Percentiles rank a stretch among this genome's conserved stretches.
Conservation (phyloP, 768 basidiomycete genomes). For the Boletellus ananas region DNA sequence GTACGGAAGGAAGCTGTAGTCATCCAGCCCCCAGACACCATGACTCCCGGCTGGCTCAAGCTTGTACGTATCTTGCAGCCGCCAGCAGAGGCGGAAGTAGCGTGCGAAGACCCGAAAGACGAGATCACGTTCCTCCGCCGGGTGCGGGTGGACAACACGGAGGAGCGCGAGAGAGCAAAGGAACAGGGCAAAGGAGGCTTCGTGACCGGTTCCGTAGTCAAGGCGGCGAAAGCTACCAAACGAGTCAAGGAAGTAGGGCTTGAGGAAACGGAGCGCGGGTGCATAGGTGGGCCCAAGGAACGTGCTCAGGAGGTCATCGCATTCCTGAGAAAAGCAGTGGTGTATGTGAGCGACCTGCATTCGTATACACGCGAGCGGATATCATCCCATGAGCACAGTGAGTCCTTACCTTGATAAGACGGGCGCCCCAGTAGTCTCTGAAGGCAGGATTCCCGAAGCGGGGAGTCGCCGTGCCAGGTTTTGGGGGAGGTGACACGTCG, state of each 20-base stretch:
- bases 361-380: neutral
- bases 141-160: conserved; percentile 56
- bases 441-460: conserved; percentile 93
- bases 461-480: conserved; percentile 52
- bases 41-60: conserved; percentile 97
- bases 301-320: conserved; percentile 44
- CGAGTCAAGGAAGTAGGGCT: conserved; percentile 74
- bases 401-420: conserved; percentile 64
- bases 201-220: conserved; percentile 98
- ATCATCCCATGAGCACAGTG: neutral
- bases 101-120: conserved; percentile 65
- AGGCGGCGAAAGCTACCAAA: conserved; percentile 90
- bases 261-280: conserved; percentile 56
- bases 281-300: conserved; percentile 47
- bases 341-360: neutral
- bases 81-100: conserved; percentile 81
- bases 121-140: conserved; percentile 57
- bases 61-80: conserved; percentile 81
- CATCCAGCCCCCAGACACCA: conserved; percentile 97
- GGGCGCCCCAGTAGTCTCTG: conserved; percentile 68
- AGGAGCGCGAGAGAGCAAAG: conserved; percentile 69
- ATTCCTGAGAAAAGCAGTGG: conserved; percentile 39
- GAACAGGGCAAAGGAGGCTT: conserved; percentile 81
- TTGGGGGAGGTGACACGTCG: conserved; percentile 70
- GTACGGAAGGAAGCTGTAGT: conserved; percentile 85